Evolutionary conservation across 2,329 filamentous ascomycete genomes (phyloP), one percentile per base, ranked within the genome.

Genomic region (Alternaria atra): DNA sequence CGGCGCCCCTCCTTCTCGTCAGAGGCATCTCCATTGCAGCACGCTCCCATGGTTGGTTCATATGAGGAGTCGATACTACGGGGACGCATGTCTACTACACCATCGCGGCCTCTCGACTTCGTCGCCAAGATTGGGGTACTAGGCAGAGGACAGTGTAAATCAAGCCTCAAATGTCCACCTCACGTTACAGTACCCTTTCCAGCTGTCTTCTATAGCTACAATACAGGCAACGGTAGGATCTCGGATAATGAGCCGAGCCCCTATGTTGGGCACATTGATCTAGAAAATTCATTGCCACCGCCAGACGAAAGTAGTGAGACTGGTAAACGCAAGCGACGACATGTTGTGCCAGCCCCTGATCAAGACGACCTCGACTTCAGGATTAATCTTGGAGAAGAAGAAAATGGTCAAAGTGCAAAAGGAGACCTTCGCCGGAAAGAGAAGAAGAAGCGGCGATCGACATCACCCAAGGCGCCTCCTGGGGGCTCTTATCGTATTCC

Each of bases 1-100:
- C 77, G 84, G 15, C 85, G 93, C 43, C 89, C 90, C 0, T 97
- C 94, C 0, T 83, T 92, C 46, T 85, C 87, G 15, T 89, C 90
- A 0, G 94, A 97, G 46, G 81, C 84, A 3, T 93, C 92, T 3
- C 90, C 92, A 4, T 82, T 95, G 29, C 91, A 94, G 58, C 93
- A 96, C 78, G 94, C 94, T 8, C 94, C 94, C 4, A 96, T 99
- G 91, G 94, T 98, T 2, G 95, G 95, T 2, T 97, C 94, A 2
- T 99, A 97, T 70, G 95, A 99, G 79, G 95, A 99, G 80, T 97
- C 93, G 29, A 97, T 99, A 61, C 83, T 99, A 2, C 89, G 93
- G 47, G 95, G 95, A 39, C 89, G 95, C 64, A 99, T 99, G 95
- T 98, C 95, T 29, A 97, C 94, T 1, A 95, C 90, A 2, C 94